Evolutionary conservation across 179 eudicot genomes (phyloP).

Genomic region (Nepenthes alata): DNA sequence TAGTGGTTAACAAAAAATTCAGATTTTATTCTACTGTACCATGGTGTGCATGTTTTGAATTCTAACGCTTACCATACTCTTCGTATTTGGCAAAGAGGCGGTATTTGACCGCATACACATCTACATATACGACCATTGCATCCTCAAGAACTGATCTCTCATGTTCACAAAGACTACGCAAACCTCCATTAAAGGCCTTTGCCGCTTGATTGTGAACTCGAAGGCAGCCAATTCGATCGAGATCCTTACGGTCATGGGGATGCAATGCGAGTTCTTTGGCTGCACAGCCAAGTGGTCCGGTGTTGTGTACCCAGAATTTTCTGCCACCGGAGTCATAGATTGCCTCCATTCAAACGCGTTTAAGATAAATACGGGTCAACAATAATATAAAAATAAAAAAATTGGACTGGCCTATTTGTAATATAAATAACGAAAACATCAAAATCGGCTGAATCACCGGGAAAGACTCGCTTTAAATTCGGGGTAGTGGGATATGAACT

Average conservation of each 20-base stretch:
- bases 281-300: conserved; percentile 47
- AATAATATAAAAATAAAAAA: neutral
- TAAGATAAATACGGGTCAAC: neutral
- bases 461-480: too few relatives aligned
- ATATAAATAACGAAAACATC: too few relatives aligned
- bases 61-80: conserved; percentile 22
- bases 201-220: conserved; percentile 26
- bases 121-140: conserved; percentile 38
- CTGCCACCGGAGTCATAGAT: conserved; percentile 38
- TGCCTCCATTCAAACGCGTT: conserved; percentile 13
- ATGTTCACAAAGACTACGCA: conserved; percentile 20
- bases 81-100: conserved; percentile 27
- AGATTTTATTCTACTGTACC: neutral
- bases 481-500: too few relatives aligned
- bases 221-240: conserved; percentile 36
- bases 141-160: conserved; percentile 20
- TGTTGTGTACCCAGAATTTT: conserved; percentile 48
- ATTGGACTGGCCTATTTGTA: neutral
- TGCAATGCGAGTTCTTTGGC: conserved; percentile 40
- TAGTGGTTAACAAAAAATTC: neutral
- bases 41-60: neutral
- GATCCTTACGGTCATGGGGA: conserved; percentile 21
- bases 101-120: conserved; percentile 42
- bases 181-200: conserved; percentile 33
- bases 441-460: too few relatives aligned